A percentile compares a stretch with the other conserved stretches of the same genome.
These are phyloP conservation scores for Metschnikowia continentalis DNA, from an alignment of 805 yeast genomes.

Conservation along the genomic window DNA sequence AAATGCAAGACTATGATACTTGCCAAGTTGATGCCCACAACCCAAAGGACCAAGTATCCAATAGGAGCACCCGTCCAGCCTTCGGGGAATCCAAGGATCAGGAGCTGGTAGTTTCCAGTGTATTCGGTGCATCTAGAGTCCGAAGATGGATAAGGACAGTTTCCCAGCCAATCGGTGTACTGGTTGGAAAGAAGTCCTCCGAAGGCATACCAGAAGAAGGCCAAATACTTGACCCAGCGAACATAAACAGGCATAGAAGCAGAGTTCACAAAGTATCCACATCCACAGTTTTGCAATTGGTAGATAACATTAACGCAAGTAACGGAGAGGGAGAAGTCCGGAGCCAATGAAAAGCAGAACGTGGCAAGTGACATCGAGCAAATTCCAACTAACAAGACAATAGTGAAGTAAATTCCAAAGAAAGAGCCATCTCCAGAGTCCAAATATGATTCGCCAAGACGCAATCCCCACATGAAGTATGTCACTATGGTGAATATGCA, in stretches of 20 bases:
- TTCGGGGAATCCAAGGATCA: slow-evolving; percentile 54
- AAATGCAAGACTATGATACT: slow-evolving; percentile 47
- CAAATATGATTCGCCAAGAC: slow-evolving; percentile 22
- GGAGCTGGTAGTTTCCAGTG: slow-evolving; percentile 52
- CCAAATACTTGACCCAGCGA: slow-evolving; percentile 75
- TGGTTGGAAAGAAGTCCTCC: slow-evolving; percentile 66
- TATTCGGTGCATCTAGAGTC: slow-evolving; percentile 36
- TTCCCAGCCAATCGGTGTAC: slow-evolving; percentile 58
- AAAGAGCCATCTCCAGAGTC: slow-evolving; percentile 14
- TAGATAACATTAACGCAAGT: slow-evolving; percentile 59
- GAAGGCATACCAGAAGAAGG: slow-evolving; percentile 75
- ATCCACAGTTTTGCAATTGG: slow-evolving; percentile 70
- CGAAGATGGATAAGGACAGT: slow-evolving; percentile 46
- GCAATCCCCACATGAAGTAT: slow-evolving; percentile 74
- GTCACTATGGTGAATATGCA: slow-evolving; percentile 56
- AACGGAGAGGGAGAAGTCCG: slow-evolving; percentile 61
- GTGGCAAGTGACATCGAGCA: slow-evolving; percentile 55
- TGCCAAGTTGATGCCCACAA: slow-evolving; percentile 47
- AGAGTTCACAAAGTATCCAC: slow-evolving; percentile 78
- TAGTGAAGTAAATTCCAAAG: slow-evolving; percentile 62
- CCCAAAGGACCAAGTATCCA: slow-evolving; percentile 55
- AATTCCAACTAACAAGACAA: slow-evolving; percentile 52
- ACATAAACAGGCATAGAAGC: slow-evolving; percentile 78
- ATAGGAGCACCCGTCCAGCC: slow-evolving; percentile 68
- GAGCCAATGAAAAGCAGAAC: slow-evolving; percentile 48